A percentile compares a stretch with the other conserved stretches of the same genome.
Evolutionary conservation across 192 early-diverging fungal genomes (phyloP).

Genomic region (Backusella tuberculispora): DNA sequence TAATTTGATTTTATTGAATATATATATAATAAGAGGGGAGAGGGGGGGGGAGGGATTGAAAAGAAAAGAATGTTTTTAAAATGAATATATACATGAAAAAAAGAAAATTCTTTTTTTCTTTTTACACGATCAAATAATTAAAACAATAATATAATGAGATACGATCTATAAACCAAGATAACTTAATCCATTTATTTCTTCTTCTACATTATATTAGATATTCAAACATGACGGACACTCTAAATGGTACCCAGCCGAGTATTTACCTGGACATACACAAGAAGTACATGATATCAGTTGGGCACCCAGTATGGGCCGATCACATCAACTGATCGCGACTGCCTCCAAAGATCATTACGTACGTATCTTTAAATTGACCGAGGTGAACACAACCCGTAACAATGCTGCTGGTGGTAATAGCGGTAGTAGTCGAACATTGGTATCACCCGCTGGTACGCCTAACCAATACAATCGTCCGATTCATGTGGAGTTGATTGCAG

Average conservation of each 20-base stretch:
- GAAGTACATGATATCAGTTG: slow-evolving; percentile 71
- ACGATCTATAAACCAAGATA: no score
- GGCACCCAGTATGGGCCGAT: slow-evolving; percentile 73
- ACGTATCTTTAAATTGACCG: slow-evolving; percentile 74
- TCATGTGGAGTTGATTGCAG: slow-evolving; percentile 57
- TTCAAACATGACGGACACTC: slow-evolving; percentile 57
- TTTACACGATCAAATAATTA: no score
- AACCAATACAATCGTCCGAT: slow-evolving; percentile 40
- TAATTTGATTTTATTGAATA: no score
- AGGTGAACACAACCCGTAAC: slow-evolving; percentile 19
- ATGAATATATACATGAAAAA: not conserved
- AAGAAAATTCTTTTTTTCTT: not conserved
- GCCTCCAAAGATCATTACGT: slow-evolving; percentile 77
- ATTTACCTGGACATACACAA: slow-evolving; percentile 63
- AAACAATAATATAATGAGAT: no score
- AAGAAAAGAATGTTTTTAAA: no score
- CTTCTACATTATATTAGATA: slow-evolving; percentile 42
- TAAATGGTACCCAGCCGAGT: slow-evolving; percentile 66
- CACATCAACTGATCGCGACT: slow-evolving; percentile 84
- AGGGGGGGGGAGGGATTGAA: no score
- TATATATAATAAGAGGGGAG: not conserved
- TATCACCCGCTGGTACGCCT: slow-evolving; percentile 35
- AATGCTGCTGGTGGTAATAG: not conserved
- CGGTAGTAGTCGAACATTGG: not conserved
- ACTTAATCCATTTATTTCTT: no score